phyloP scores from a whole-genome alignment of 2,329 filamentous ascomycete species.

The Aspergillus amoenus region DNA sequence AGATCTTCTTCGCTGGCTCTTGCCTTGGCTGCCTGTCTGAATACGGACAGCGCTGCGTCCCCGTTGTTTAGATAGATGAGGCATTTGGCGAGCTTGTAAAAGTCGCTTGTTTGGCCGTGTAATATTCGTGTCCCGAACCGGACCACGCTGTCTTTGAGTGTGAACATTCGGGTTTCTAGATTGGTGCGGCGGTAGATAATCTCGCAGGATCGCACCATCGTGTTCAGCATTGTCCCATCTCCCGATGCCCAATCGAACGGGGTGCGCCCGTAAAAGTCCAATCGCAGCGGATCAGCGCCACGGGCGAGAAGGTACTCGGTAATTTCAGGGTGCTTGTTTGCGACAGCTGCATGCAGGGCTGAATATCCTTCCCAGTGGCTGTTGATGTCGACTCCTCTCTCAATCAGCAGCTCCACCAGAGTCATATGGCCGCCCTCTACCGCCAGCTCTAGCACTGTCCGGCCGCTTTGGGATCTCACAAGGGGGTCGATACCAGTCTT shows the following conservation, averaged over 20 bases:
- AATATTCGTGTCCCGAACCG: background rate
- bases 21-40: background rate
- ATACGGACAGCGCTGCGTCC: background rate
- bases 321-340: background rate
- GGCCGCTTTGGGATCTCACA: background rate
- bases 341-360: background rate
- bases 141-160: background rate
- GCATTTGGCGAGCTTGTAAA: slow-evolving; percentile 7
- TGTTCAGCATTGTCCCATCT: background rate
- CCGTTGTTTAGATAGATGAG: background rate
- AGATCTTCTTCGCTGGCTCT: background rate
- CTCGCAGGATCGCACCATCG: background rate
- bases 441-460: background rate
- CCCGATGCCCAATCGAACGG: background rate
- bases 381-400: background rate
- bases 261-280: background rate
- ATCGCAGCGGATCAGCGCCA: background rate
- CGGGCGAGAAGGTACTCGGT: background rate
- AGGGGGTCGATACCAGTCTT: background rate
- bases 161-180: background rate
- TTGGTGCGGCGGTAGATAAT: background rate
- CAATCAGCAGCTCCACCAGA: background rate
- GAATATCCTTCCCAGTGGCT: background rate
- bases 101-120: background rate
- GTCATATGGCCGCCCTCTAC: background rate